These are phyloP conservation scores for Trametes coccinea DNA, from an alignment of 768 basidiomycete species.

Conservation along the genomic window DNA sequence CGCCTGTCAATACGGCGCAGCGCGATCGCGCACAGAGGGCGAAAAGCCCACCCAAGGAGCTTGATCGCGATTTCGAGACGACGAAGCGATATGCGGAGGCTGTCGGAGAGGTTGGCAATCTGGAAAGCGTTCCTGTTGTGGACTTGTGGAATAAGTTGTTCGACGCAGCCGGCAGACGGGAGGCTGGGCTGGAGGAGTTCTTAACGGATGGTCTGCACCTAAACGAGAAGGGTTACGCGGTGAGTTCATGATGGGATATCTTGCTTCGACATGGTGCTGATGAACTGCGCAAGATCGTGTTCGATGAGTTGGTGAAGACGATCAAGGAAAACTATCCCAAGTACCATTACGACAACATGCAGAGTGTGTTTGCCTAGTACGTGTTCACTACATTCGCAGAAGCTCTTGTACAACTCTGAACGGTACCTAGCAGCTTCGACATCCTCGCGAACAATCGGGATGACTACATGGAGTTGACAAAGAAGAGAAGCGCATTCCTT, in stretches of 20 bases:
- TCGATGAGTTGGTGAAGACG: conserved; percentile 56
- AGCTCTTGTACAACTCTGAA: neutral
- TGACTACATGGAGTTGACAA: conserved; percentile 9
- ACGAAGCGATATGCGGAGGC: conserved; percentile 73
- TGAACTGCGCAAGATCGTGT: conserved; percentile 56
- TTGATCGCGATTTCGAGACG: conserved; percentile 62
- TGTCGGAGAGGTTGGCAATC: conserved; percentile 58
- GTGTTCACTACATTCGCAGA: conserved; percentile 24
- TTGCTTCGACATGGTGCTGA: neutral
- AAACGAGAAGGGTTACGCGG: conserved; percentile 71
- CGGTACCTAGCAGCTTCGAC: conserved; percentile 7
- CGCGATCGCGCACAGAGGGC: conserved; percentile 50
- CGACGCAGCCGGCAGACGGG: conserved; percentile 66
- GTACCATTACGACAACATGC: conserved; percentile 63
- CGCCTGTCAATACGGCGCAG: conserved; percentile 72
- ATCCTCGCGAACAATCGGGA: conserved; percentile 11
- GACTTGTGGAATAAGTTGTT: conserved; percentile 79
- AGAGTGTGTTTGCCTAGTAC: conserved; percentile 59
- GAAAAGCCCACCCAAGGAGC: conserved; percentile 48
- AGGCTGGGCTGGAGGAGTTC: conserved; percentile 50
- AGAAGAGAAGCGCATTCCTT: conserved; percentile 16
- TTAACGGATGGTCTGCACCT: conserved; percentile 82
- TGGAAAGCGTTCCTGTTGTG: conserved; percentile 58
- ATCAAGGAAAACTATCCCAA: conserved; percentile 65
- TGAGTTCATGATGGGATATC: conserved; percentile 36